These are phyloP conservation scores for Coniochaeta sp. DNA, from an alignment of 2,329 filamentous ascomycete species.

Conservation along the genomic window DNA sequence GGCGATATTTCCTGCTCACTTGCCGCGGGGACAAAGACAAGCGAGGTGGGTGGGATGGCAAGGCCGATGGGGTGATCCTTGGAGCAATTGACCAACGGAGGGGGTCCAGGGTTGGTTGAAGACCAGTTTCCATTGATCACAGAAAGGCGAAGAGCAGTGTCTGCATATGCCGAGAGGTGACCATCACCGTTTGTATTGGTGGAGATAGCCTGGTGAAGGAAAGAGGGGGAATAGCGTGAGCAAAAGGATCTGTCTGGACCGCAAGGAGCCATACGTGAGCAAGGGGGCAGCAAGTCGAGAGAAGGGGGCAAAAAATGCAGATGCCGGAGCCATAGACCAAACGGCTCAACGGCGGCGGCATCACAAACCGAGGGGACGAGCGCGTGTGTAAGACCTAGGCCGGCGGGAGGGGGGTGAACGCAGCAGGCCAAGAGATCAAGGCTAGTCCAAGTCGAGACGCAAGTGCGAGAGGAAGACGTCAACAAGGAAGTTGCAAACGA, in stretches of 20 bases:
- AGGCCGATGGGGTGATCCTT: conserved; percentile 24
- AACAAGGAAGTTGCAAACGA: not conserved
- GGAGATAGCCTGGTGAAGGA: conserved; percentile 20
- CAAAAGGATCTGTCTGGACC: conserved; percentile 12
- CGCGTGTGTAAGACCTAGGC: not conserved
- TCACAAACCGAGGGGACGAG: conserved; percentile 5
- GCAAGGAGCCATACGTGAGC: conserved; percentile 8
- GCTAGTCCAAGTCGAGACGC: conserved; percentile 12
- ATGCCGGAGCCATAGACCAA: conserved; percentile 10
- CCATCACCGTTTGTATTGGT: conserved; percentile 28
- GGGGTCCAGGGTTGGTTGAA: conserved; percentile 19
- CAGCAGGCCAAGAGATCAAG: conserved; percentile 10
- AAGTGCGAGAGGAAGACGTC: not conserved
- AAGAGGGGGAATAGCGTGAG: conserved; percentile 10
- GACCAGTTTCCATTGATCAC: conserved; percentile 26
- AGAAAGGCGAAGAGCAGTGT: conserved; percentile 19
- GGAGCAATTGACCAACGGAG: conserved; percentile 17
- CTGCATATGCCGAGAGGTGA: conserved; percentile 34
- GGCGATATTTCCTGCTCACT: conserved; percentile 12
- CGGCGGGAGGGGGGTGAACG: conserved; percentile 11
- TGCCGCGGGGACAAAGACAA: conserved; percentile 15
- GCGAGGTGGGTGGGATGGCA: conserved; percentile 17
- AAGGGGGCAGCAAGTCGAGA: conserved; percentile 8
- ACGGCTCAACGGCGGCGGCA: conserved; percentile 16
- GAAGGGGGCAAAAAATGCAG: conserved; percentile 13